Percentiles rank a stretch among this genome's conserved stretches.
Evolutionary conservation across 2,329 filamentous ascomycete species (phyloP).

Genomic region (Thelonectria blattea): DNA sequence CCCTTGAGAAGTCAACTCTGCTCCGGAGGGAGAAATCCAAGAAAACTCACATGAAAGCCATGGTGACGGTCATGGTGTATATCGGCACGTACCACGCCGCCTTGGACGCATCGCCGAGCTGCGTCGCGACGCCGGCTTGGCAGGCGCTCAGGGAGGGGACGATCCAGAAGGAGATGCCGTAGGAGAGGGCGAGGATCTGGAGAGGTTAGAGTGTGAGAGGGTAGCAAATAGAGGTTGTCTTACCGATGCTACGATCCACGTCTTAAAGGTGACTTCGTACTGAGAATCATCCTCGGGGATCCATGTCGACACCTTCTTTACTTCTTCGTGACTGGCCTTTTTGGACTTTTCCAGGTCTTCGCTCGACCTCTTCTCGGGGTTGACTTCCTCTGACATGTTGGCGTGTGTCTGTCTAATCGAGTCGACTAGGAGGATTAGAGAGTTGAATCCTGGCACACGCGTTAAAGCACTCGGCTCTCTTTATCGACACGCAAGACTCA

Average conservation of each 20-base stretch:
- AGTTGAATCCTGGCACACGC: not conserved
- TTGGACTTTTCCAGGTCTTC: constrained; percentile 21
- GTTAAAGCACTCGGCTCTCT: not conserved
- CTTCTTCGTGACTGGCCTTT: constrained; percentile 17
- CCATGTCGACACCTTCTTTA: constrained; percentile 20
- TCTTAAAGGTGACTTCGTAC: constrained; percentile 49
- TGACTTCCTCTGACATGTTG: constrained; percentile 3
- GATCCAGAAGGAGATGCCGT: constrained; percentile 49
- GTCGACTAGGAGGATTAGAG: not conserved
- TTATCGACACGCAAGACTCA: not conserved
- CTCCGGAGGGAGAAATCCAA: too few species aligned
- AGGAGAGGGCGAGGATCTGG: constrained; percentile 43
- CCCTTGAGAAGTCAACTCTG: constrained; percentile 17
- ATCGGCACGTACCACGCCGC: constrained; percentile 44
- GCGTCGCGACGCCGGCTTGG: constrained; percentile 40
- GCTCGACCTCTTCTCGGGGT: constrained; percentile 16
- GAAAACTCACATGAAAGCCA: constrained; percentile 44
- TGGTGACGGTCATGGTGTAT: constrained; percentile 49
- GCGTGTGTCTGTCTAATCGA: not conserved
- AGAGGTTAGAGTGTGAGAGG: not conserved
- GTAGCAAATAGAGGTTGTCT: not conserved
- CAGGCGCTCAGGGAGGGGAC: constrained; percentile 43
- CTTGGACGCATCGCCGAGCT: constrained; percentile 43
- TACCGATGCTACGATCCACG: constrained; percentile 46
- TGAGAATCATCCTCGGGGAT: constrained; percentile 43